phyloP scores from a whole-genome alignment of 768 basidiomycete genomes.

The Strobilomyces dryophilus region DNA sequence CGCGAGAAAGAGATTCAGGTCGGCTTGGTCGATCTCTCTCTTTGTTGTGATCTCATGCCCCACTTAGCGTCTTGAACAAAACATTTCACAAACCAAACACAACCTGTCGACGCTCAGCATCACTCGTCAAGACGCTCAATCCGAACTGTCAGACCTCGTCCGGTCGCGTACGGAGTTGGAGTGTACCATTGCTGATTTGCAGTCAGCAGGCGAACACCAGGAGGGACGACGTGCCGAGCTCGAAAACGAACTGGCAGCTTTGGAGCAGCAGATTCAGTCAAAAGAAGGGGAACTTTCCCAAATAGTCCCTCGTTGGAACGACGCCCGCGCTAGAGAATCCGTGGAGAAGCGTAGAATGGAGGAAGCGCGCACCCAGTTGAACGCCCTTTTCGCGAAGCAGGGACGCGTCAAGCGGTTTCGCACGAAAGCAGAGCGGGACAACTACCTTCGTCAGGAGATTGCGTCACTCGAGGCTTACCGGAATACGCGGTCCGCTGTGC shows the following conservation, averaged over 20 bases:
- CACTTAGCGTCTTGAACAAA: conserved; percentile 66
- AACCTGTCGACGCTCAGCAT: conserved; percentile 63
- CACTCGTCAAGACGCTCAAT: conserved; percentile 70
- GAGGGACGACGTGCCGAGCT: conserved; percentile 61
- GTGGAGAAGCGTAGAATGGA: conserved; percentile 68
- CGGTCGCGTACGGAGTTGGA: conserved; percentile 82
- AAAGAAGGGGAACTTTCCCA: conserved; percentile 62
- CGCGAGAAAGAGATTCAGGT: conserved; percentile 87
- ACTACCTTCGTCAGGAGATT: conserved; percentile 78
- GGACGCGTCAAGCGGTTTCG: conserved; percentile 84
- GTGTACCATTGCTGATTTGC: conserved; percentile 77
- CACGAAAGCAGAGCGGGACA: conserved; percentile 79
- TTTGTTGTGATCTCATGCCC: neutral
- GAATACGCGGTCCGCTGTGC: conserved; percentile 48
- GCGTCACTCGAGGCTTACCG: conserved; percentile 60
- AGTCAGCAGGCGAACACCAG: conserved; percentile 57
- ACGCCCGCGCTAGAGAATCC: conserved; percentile 45
- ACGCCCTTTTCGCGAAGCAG: conserved; percentile 83
- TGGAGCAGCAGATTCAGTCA: conserved; percentile 57
- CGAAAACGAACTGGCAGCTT: conserved; percentile 56
- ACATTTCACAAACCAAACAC: conserved; percentile 67
- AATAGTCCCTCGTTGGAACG: conserved; percentile 69
- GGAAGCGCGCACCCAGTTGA: conserved; percentile 64
- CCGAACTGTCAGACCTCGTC: conserved; percentile 84
- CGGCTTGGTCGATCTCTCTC: conserved; percentile 9